A percentile compares a stretch with the other conserved stretches of the same genome.
phyloP scores from a whole-genome alignment of 2,329 filamentous ascomycete species.

The Sclerotinia subarctica region DNA sequence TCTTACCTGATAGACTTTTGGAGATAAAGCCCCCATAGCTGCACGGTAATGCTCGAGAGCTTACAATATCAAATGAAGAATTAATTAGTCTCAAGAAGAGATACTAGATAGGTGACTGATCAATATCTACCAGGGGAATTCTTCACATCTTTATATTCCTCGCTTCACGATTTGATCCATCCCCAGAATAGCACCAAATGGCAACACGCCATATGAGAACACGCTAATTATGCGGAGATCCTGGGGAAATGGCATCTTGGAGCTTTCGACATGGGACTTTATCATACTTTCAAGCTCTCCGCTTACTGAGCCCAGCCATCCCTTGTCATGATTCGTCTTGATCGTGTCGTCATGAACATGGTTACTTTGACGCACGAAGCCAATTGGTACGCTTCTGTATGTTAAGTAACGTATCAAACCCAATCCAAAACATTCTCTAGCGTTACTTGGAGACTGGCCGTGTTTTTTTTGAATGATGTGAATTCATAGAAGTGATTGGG shows the following conservation, averaged over 20 bases:
- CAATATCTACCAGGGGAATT: neutral
- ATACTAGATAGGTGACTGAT: neutral
- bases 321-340: neutral
- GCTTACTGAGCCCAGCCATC: neutral
- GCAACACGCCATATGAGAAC: neutral
- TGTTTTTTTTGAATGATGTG: neutral
- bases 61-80: conserved; percentile 3
- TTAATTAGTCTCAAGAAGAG: conserved; percentile 1
- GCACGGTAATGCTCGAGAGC: conserved; percentile 2
- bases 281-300: neutral
- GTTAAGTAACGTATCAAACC: neutral
- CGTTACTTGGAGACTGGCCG: neutral
- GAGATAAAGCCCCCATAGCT: conserved; percentile 35
- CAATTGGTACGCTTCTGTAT: conserved; percentile 15
- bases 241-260: conserved; percentile 10
- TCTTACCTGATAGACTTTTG: conserved; percentile 38
- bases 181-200: neutral
- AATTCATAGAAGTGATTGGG: neutral
- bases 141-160: conserved; percentile 16
- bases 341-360: neutral
- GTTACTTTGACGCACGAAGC: neutral
- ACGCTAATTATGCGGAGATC: conserved; percentile 20
- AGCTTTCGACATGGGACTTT: neutral
- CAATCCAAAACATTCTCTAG: neutral
- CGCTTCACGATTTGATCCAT: neutral